Conservation (phyloP, 768 basidiomycete genomes). For the Phallus indusiatus region DNA sequence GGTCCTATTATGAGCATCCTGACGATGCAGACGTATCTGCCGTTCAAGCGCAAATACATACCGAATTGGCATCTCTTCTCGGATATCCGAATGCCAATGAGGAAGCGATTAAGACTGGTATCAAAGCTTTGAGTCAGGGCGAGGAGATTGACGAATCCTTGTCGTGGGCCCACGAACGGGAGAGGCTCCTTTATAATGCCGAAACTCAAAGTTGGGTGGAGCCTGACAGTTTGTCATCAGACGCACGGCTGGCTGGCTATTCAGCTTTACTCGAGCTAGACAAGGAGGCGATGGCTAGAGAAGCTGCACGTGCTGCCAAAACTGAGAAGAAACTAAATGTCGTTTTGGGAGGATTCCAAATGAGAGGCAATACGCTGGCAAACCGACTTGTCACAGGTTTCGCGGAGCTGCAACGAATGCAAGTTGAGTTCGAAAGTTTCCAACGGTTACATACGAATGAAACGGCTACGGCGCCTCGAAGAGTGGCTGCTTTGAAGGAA, state of each 20-base stretch:
- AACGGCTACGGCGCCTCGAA: slow-evolving; percentile 61
- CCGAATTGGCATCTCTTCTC: slow-evolving; percentile 68
- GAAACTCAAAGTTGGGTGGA: slow-evolving; percentile 57
- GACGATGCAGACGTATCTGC: slow-evolving; percentile 60
- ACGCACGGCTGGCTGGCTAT: slow-evolving; percentile 58
- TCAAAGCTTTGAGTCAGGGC: slow-evolving; percentile 51
- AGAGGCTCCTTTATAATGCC: slow-evolving; percentile 55
- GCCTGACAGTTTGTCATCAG: slow-evolving; percentile 41
- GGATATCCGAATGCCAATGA: slow-evolving; percentile 81
- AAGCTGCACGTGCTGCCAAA: slow-evolving; percentile 75
- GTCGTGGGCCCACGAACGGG: slow-evolving; percentile 67
- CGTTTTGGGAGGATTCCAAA: slow-evolving; percentile 85
- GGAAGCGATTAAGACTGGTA: slow-evolving; percentile 68
- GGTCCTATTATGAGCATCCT: slow-evolving; percentile 65
- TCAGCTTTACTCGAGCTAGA: slow-evolving; percentile 46
- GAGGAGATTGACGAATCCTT: slow-evolving; percentile 50
- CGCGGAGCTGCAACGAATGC: slow-evolving; percentile 54
- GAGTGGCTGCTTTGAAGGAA: slow-evolving; percentile 71
- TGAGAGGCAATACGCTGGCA: slow-evolving; percentile 55
- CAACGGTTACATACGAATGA: slow-evolving; percentile 64
- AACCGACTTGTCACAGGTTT: slow-evolving; percentile 60
- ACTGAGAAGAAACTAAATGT: slow-evolving; percentile 84
- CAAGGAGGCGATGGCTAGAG: slow-evolving; percentile 65
- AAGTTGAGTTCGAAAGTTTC: slow-evolving; percentile 76
- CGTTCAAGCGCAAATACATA: slow-evolving; percentile 65